Evolutionary conservation across 192 early-diverging fungal genomes (phyloP), one percentile per base, ranked within the genome.

Genomic region (Haplosporangium gracile): DNA sequence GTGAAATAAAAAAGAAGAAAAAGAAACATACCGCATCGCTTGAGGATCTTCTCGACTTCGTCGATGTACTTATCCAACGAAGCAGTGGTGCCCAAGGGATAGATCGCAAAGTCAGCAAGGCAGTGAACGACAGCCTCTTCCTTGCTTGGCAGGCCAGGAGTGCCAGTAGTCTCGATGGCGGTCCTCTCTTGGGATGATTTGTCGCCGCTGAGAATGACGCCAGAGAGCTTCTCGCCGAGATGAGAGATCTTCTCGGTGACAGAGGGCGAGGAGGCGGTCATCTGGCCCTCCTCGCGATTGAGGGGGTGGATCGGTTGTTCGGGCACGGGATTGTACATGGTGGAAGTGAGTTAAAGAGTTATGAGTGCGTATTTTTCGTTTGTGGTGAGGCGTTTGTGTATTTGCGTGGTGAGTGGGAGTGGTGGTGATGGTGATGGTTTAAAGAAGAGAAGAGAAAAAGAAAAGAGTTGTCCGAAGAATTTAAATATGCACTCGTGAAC

Each of bases 21-120:
- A 20, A 36, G 13, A 15, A 11, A 78, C 76, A 22, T 73, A 80
- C 78, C 60, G 29, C 51, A 72, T 24, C 72, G 70, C 71, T 80
- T 60, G 20, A 80, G 78, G 24, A 80, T 43, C 4, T 55, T 18
- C n/a, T 80, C 78, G n/a, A 73, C 70, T 43, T 57, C 70, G 4
- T 80, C 71, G 20, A 80, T 80, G 57, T 73, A 32, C 18, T 49
- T 57, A 0, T 15, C 9, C 40, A 80, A 80, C 18, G 70, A 32
- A 5, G 26, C 29, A 0, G 70, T 73, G n/a, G 78, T 65, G n/a
- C 78, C 78, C 22, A 80, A 26, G n/a, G 70, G 78, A 6, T 73
- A 80, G 42, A 80, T 18, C 16, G 78, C 78, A 80, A 80, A 80
- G 78, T 80, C 78, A 10, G 26, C 71, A 5, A 26, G 47, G 40